Conservation (phyloP, 805 yeast species). For the Zygoascus ofunaensis region DNA sequence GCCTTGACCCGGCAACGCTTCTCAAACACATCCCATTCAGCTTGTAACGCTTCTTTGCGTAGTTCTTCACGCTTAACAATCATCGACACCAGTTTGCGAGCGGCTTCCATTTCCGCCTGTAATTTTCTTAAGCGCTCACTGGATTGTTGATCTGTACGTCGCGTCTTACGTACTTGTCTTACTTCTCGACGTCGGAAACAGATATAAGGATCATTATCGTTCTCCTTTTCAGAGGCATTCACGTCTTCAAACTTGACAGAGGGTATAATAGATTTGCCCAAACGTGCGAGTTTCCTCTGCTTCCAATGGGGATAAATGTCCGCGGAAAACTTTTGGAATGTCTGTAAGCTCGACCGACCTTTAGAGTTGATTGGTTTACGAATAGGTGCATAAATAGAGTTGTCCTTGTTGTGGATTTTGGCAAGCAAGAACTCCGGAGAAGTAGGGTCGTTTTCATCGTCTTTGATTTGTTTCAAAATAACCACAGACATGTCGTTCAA, state of each 20-base stretch:
- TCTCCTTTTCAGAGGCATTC: slow-evolving; percentile 60
- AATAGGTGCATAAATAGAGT: slow-evolving; percentile 29
- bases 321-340: slow-evolving; percentile 45
- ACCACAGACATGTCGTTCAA: slow-evolving; percentile 58
- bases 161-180: slow-evolving; percentile 90
- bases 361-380: slow-evolving; percentile 7
- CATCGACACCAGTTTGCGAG: slow-evolving; percentile 55
- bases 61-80: slow-evolving; percentile 69
- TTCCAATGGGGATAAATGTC: slow-evolving; percentile 77
- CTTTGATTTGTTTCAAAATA: slow-evolving; percentile 28
- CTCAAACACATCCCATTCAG: slow-evolving; percentile 61
- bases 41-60: slow-evolving; percentile 49
- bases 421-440: slow-evolving; percentile 25
- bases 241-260: slow-evolving; percentile 70
- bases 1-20: slow-evolving; percentile 62
- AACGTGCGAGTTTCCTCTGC: slow-evolving; percentile 54
- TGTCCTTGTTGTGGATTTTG: slow-evolving; percentile 16
- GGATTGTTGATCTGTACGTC: slow-evolving; percentile 87
- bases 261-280: slow-evolving; percentile 68
- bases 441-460: slow-evolving; percentile 50
- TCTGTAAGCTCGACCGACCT: slow-evolving; percentile 15
- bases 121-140: slow-evolving; percentile 71
- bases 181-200: slow-evolving; percentile 94
- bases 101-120: slow-evolving; percentile 67
- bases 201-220: slow-evolving; percentile 83